These are phyloP conservation scores for Hemileccinum impolitum DNA, from an alignment of 768 basidiomycete genomes.

Conservation along the genomic window DNA sequence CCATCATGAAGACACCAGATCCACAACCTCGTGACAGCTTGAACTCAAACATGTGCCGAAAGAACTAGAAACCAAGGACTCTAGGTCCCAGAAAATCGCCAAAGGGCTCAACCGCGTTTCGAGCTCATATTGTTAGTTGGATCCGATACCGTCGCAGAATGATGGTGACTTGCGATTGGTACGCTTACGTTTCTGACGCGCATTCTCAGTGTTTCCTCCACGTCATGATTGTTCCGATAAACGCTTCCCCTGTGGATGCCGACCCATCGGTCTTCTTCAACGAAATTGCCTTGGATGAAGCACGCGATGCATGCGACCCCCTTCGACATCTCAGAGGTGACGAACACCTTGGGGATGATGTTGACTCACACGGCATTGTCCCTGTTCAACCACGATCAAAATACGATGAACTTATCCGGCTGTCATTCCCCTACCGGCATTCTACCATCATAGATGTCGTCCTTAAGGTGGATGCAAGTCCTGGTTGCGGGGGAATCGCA, in stretches of 20 bases:
- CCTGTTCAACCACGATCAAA: slow-evolving; percentile 55
- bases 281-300: slow-evolving; percentile 49
- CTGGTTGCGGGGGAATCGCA: slow-evolving; percentile 88
- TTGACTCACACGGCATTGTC: slow-evolving; percentile 34
- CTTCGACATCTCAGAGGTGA: slow-evolving; percentile 56
- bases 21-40: no score
- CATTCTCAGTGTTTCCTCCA: no score
- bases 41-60: no score
- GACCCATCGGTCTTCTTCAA: slow-evolving; percentile 13
- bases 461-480: slow-evolving; percentile 71
- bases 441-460: slow-evolving; percentile 26
- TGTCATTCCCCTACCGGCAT: slow-evolving; percentile 33
- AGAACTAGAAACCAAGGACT: no score
- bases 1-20: no score
- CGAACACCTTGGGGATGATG: slow-evolving; percentile 25
- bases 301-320: slow-evolving; percentile 53
- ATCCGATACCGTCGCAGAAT: neutral
- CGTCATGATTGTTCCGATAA: neutral
- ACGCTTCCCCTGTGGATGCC: neutral
- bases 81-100: no score
- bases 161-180: no score
- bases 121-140: no score
- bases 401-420: slow-evolving; percentile 43
- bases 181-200: no score
- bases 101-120: no score